phyloP scores from a whole-genome alignment of 1,284 basidiomycete species.

The Cystobasidium slooffiae region DNA sequence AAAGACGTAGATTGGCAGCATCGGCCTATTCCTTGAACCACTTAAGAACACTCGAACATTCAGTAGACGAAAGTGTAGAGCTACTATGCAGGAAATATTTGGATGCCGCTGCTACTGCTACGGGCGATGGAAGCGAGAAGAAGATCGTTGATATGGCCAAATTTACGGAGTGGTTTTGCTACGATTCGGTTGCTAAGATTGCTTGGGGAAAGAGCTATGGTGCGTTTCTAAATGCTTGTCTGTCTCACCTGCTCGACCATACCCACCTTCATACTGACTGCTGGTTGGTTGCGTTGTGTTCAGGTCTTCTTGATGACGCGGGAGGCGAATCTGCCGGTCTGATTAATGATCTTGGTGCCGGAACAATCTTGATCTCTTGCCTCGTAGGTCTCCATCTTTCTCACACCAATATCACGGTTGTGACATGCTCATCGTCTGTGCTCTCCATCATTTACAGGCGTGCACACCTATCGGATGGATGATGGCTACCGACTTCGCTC shows the following conservation, averaged over 20 bases:
- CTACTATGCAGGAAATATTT: constrained; percentile 47
- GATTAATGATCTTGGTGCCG: constrained; percentile 13
- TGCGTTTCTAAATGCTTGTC: not conserved
- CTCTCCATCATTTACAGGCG: too few species aligned
- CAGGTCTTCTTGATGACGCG: constrained; percentile 13
- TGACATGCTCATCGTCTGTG: too few species aligned
- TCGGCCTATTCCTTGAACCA: constrained; percentile 52
- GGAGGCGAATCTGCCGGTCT: constrained; percentile 10
- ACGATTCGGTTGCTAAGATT: constrained; percentile 53
- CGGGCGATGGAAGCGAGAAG: constrained; percentile 5
- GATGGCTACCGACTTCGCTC: constrained; percentile 9
- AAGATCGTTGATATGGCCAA: constrained; percentile 48
- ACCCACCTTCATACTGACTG: not conserved
- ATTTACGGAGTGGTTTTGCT: constrained; percentile 52
- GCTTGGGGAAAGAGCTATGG: constrained; percentile 36
- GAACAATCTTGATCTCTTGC: constrained; percentile 24
- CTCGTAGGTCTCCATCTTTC: not conserved
- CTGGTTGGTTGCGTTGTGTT: not conserved
- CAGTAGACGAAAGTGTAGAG: constrained; percentile 49
- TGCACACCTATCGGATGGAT: constrained; percentile 28
- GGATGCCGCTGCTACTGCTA: constrained; percentile 31
- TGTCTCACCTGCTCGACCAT: not conserved
- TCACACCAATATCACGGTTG: too few species aligned
- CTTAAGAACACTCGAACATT: constrained; percentile 52
- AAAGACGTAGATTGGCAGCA: constrained; percentile 49